Evolutionary conservation across 148 eudicot genomes (phyloP).

Genomic region (Euryodendron excelsum): DNA sequence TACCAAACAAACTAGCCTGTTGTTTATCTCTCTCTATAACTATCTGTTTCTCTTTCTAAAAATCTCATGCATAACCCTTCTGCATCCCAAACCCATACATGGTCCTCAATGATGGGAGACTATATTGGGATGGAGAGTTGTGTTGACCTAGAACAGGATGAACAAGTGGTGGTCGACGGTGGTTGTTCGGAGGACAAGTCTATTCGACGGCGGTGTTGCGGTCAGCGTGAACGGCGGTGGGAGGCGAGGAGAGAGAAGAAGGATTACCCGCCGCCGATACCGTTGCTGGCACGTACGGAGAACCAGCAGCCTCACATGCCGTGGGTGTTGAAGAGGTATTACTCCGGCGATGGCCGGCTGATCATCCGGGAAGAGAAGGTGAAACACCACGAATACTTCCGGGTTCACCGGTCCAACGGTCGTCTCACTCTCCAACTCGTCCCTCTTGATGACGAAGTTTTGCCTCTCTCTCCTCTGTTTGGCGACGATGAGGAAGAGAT

Average conservation of each 20-base stretch:
- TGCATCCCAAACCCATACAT: neutral
- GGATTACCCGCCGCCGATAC: constrained; percentile 31
- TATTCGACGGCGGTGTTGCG: neutral
- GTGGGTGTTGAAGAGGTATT: constrained; percentile 17
- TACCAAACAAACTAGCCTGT: no score
- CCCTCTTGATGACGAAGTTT: neutral
- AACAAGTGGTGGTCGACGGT: neutral
- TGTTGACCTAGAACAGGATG: constrained; percentile 13
- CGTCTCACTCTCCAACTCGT: constrained; percentile 18
- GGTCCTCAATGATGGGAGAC: constrained; percentile 19
- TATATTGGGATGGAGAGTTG: constrained; percentile 35
- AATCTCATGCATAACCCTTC: neutral
- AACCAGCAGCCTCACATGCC: no score
- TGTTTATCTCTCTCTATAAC: constrained; percentile 8
- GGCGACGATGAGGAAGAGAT: neutral
- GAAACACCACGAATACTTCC: constrained; percentile 4
- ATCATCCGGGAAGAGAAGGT: constrained; percentile 19
- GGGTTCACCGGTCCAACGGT: constrained; percentile 11
- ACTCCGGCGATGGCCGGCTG: constrained; percentile 17
- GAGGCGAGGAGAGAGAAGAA: constrained; percentile 3
- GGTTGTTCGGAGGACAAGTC: neutral
- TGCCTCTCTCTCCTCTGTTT: no score
- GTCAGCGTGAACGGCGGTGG: neutral
- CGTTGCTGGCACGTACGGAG: no score
- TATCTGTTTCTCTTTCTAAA: neutral